Conservation (phyloP, 1,284 basidiomycete genomes). For the Anthracocystis panici-leucophaei region DNA sequence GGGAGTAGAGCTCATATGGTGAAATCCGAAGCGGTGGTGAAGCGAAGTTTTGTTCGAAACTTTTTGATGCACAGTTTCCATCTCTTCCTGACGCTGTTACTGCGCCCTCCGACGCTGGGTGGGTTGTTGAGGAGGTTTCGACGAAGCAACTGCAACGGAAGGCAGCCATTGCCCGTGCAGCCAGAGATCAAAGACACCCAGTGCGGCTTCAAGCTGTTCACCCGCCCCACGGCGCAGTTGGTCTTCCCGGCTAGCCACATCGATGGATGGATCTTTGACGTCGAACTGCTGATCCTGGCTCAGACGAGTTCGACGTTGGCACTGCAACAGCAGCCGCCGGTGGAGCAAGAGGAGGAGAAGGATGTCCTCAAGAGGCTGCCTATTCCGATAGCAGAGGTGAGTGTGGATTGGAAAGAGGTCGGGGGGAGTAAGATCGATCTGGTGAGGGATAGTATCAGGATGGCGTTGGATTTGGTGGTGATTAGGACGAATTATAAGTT, state of each 20-base stretch:
- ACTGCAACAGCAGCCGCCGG: neutral
- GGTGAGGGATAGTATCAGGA: conserved; percentile 83
- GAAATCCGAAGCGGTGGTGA: conserved; percentile 90
- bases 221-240: conserved; percentile 80
- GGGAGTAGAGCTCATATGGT: conserved; percentile 92
- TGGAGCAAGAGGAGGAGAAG: neutral
- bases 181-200: conserved; percentile 92
- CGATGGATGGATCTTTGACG: conserved; percentile 88
- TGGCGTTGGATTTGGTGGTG: conserved; percentile 87
- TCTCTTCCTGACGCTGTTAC: conserved; percentile 67
- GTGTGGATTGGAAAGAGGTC: conserved; percentile 91
- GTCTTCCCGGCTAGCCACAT: conserved; percentile 77
- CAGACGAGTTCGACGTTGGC: conserved; percentile 52
- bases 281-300: conserved; percentile 90
- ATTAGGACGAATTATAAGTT: conserved; percentile 83
- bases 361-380: conserved; percentile 72
- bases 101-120: conserved; percentile 55
- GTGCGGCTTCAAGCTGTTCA: conserved; percentile 89
- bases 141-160: neutral
- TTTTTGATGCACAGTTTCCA: conserved; percentile 92
- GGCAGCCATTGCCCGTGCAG: conserved; percentile 71
- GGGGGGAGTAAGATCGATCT: conserved; percentile 90
- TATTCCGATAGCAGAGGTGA: conserved; percentile 84
- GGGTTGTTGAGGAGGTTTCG: conserved; percentile 5
- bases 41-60: conserved; percentile 87